Evolutionary conservation across 2,329 filamentous ascomycete species (phyloP).

Genomic region (Dendrostoma leiphaemia): DNA sequence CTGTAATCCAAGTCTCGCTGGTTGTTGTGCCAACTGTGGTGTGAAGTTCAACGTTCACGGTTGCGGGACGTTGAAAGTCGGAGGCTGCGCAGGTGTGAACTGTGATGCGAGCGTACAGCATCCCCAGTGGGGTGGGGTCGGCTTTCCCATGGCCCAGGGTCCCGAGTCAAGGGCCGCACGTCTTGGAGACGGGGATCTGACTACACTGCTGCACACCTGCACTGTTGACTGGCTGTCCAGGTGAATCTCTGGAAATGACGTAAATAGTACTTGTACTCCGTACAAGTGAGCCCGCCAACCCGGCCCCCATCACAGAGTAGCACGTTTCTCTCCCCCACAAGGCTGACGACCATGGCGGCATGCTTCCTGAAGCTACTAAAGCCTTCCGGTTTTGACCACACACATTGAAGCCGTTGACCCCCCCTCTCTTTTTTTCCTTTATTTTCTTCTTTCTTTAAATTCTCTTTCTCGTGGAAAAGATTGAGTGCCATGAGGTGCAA

Average conservation of each 20-base stretch:
- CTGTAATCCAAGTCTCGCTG: background rate
- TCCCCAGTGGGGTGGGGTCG: background rate
- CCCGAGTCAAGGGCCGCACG: background rate
- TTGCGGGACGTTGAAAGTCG: background rate
- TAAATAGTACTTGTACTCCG: background rate
- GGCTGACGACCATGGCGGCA: too few relatives aligned
- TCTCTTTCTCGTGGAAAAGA: too few relatives aligned
- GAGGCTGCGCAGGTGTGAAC: background rate
- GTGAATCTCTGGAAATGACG: slow-evolving; percentile 12
- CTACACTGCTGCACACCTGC: slow-evolving; percentile 7
- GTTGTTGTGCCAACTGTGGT: background rate
- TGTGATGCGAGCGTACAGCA: background rate
- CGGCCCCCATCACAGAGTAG: too few relatives aligned
- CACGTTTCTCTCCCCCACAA: background rate
- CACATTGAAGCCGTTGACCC: too few relatives aligned
- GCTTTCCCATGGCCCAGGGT: background rate
- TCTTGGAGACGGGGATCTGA: background rate
- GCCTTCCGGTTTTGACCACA: too few relatives aligned
- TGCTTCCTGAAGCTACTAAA: too few relatives aligned
- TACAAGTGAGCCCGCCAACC: background rate
- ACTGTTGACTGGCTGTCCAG: slow-evolving; percentile 17
- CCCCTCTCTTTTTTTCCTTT: too few relatives aligned
- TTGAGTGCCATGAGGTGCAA: too few relatives aligned
- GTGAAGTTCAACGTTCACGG: background rate
- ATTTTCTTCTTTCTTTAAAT: too few relatives aligned